Evolutionary conservation across 805 yeast genomes (phyloP), one percentile per base, ranked within the genome.

Genomic region (Starmerella etchellsii): DNA sequence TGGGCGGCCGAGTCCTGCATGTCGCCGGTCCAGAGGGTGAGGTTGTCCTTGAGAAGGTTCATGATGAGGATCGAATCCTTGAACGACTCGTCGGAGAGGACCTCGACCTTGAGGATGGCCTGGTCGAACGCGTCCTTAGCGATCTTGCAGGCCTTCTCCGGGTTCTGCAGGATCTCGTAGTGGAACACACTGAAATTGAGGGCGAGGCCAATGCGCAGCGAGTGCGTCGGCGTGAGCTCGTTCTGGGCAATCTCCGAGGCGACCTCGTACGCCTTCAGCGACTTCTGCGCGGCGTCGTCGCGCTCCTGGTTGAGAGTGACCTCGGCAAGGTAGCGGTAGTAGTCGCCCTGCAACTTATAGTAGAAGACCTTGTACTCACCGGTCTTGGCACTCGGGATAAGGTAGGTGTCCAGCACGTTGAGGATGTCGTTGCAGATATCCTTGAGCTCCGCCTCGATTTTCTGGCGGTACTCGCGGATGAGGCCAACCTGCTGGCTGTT

Each of bases 111-210:
- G 52, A 97, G 95, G 62, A 91, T 94, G 53, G 98, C 98, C 64
- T 91, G 98, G 67, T 91, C 98, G 57, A 91, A 91, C 31, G 98
- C 98, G 70, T 88, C 96, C 69, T 91, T 91, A 59, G 98, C 98
- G 64, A 91, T 77, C 66, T 91, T 96, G 69, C 98, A 91, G 54
- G 98, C 98, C 69, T 93, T 84, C 66, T 91, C 97, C 59, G 98
- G 98, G 48, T 95, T 81, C 68, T 88, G 87, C 67, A 88, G 80
- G 60, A 91, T 91, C 73, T 91, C 98, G 64, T 91, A 91, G 76
- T 91, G 91, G 71, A 91, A 91, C 49, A 91, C 98, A 42, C 95
- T 83, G 73, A 91, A 91, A 71, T 91, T 91, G 65, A 91, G 76
- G 50, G 98, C 98, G 65, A 91, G 77, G 57, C 98, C 98, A 64